Conservation (phyloP, 768 basidiomycete genomes). For the Clavaria fumosa region DNA sequence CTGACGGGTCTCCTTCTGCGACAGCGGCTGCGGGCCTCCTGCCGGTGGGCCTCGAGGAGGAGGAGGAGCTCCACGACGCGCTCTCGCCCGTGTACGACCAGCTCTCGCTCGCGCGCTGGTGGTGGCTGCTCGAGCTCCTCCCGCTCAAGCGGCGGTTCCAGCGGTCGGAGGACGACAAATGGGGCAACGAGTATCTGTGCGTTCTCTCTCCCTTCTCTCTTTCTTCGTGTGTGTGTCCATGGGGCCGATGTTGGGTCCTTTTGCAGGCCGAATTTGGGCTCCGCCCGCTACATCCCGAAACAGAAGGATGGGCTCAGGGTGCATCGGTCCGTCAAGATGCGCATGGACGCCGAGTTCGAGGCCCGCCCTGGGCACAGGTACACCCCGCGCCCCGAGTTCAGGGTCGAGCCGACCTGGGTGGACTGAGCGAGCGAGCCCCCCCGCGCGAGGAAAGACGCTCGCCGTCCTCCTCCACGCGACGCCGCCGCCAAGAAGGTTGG, state of each 20-base stretch:
- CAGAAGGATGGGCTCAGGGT: conserved; percentile 27
- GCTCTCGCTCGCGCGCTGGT: conserved; percentile 23
- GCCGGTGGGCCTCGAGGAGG: no score
- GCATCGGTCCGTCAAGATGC: conserved; percentile 35
- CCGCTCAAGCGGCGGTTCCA: conserved; percentile 25
- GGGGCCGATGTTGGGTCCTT: no score
- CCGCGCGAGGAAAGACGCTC: no score
- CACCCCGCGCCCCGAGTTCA: conserved; percentile 22
- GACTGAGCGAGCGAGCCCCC: no score
- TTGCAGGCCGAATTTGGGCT: conserved; percentile 23
- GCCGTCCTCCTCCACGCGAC: no score
- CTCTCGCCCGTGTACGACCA: conserved; percentile 35
- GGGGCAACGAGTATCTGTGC: conserved; percentile 10
- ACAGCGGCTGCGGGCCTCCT: no score
- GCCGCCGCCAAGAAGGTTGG: no score
- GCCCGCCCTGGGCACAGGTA: conserved; percentile 22
- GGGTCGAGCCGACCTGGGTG: conserved; percentile 22
- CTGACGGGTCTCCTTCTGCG: no score
- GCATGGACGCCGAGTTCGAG: conserved; percentile 33
- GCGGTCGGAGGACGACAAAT: conserved; percentile 17
- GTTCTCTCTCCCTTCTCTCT: conserved; percentile 8
- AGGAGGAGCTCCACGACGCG: conserved; percentile 37
- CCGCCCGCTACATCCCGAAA: conserved; percentile 26
- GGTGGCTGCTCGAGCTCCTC: conserved; percentile 52
- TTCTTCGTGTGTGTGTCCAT: conserved; percentile 20